phyloP scores from a whole-genome alignment of 140 eudicot genomes.

The Flaveria floridana region DNA sequence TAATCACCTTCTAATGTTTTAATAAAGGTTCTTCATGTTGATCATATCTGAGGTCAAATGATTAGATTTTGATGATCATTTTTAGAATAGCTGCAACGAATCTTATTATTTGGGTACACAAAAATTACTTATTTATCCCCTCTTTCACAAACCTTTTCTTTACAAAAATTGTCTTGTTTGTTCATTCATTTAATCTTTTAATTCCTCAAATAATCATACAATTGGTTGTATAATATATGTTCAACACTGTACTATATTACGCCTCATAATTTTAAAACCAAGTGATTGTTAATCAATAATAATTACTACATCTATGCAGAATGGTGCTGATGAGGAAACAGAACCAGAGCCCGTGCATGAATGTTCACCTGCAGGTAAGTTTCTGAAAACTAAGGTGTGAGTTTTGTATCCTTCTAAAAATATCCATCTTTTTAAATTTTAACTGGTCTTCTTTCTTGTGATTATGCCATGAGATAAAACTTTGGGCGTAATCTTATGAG shows the following conservation, averaged over 20 bases:
- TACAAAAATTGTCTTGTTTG: too few relatives aligned
- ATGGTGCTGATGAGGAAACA: slow-evolving; percentile 55
- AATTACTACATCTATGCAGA: background rate
- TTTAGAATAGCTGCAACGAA: too few relatives aligned
- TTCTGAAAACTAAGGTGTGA: slow-evolving; percentile 75
- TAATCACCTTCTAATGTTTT: too few relatives aligned
- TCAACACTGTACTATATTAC: background rate
- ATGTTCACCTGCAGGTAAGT: slow-evolving; percentile 78
- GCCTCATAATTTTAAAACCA: background rate
- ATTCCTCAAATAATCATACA: background rate
- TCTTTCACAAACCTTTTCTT: too few relatives aligned
- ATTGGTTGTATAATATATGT: slow-evolving; percentile 9
- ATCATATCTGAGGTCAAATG: too few relatives aligned
- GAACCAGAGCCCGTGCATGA: slow-evolving; percentile 56
- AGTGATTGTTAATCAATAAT: too few relatives aligned
- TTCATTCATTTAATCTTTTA: too few relatives aligned
- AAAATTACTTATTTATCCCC: too few relatives aligned
- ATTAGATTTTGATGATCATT: too few relatives aligned
- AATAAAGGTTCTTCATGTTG: too few relatives aligned
- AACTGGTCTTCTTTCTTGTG: background rate
- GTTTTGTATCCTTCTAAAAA: slow-evolving; percentile 29
- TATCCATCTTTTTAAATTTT: background rate
- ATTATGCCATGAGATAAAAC: background rate
- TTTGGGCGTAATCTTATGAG: background rate
- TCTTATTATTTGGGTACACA: too few relatives aligned